These are phyloP conservation scores for Leccinum angustisporum DNA, from an alignment of 1,284 basidiomycete genomes.

Conservation along the genomic window DNA sequence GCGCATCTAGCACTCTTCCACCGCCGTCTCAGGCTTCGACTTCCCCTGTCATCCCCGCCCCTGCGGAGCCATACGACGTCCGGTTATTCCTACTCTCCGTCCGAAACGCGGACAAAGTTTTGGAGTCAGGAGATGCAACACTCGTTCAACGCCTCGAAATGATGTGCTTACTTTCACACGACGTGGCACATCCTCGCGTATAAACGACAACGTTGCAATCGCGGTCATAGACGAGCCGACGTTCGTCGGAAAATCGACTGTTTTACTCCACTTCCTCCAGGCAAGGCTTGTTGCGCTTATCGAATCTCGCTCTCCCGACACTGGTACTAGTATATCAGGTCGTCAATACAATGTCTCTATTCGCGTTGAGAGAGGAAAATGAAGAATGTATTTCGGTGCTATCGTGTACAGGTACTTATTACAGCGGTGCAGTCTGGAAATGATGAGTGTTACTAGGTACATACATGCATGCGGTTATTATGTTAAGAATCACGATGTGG, in stretches of 20 bases:
- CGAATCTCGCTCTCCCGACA: slow-evolving; percentile 1
- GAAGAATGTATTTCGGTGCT: slow-evolving; percentile 15
- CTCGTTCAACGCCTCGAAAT: slow-evolving; percentile 77
- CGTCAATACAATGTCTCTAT: slow-evolving; percentile 44
- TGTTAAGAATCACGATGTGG: slow-evolving; percentile 34
- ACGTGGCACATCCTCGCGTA: slow-evolving; percentile 30
- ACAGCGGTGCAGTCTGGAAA: background rate
- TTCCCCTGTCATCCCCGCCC: slow-evolving; percentile 5
- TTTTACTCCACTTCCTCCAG: slow-evolving; percentile 55
- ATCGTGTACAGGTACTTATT: slow-evolving; percentile 6
- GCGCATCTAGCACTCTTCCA: slow-evolving; percentile 72
- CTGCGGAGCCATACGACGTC: slow-evolving; percentile 57
- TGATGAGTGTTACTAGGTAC: slow-evolving; percentile 5
- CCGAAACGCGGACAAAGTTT: slow-evolving; percentile 85
- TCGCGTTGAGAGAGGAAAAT: background rate
- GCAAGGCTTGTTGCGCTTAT: slow-evolving; percentile 34
- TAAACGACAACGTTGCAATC: slow-evolving; percentile 62
- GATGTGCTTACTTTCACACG: slow-evolving; percentile 69
- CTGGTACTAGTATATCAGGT: background rate
- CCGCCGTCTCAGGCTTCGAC: slow-evolving; percentile 22
- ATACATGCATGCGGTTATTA: slow-evolving; percentile 6
- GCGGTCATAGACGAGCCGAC: slow-evolving; percentile 86
- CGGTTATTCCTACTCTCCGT: slow-evolving; percentile 83
- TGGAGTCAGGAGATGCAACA: slow-evolving; percentile 72
- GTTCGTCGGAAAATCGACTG: slow-evolving; percentile 81